Base-by-base conservation (phyloP, 2,329 filamentous ascomycete species). In the Cordyceps cateniannulata region DNA sequence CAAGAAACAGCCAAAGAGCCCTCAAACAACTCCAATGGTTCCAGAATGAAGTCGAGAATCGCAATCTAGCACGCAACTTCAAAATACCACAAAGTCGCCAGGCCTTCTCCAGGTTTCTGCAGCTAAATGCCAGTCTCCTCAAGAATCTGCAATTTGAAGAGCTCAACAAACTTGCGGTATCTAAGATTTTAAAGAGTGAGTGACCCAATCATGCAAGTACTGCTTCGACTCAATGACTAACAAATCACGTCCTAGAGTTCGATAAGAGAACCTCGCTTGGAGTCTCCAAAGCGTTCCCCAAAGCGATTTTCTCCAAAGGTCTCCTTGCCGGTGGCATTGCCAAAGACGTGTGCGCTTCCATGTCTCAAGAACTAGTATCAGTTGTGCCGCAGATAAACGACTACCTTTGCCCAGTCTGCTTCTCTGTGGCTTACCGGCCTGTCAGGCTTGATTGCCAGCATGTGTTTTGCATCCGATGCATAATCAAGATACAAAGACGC, bases 151-250 rank as follows among this genome's bases (percentile, higher is more conserved):
- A 87, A 62, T 96, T 96, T 66, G 90, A 93, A 68, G 91, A 95
- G 69, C 86, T 96, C 65, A 96, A 96, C 68, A 84, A 85, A 65
- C 82, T 82, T 32, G 91, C 91, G 1, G 85, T 95, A 67, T 78
- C 78, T 38, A 96, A 96, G 72, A 96, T 96, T 56, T 75, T 96
- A 58, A 96, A 96, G 72, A 96, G 87, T 89, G 71, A 64, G 82
- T 72, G 22, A 10, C 16, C 47, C 4, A 44, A 18, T 18, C 1
- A 18, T 38, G 9, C 40, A 14, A 18, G 16, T 42, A n/a, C 38
- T 20, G 10, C 14, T 18, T 38, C 18, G 18, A 32, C 6, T 20
- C 14, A 29, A 25, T 58, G 35, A 51, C 63, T 69, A 38, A 69
- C 52, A 38, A n/a, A 10, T n/a, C n/a, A 10, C n/a, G 35, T 1